Conservation (phyloP, 345 rosid genomes). For the Aethionema arabicum region DNA sequence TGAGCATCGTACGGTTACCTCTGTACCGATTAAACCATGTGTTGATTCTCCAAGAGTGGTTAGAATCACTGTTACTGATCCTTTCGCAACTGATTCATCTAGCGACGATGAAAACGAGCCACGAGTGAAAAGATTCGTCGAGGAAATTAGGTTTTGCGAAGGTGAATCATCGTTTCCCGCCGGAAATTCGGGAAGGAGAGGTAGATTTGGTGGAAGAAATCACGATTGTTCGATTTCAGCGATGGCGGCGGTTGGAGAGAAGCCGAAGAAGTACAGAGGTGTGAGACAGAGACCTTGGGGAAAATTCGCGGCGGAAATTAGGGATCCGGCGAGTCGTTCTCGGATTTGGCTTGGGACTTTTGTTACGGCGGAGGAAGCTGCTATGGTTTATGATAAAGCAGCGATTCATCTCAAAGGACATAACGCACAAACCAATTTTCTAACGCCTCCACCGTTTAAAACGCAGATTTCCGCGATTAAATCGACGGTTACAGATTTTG, state of each 20-base stretch:
- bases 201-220: background rate
- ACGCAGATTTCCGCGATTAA: background rate
- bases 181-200: conserved; percentile 5
- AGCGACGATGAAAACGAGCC: conserved; percentile 30
- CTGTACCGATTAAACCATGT: conserved; percentile 6
- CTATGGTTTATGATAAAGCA: conserved; percentile 63
- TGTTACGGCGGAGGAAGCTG: conserved; percentile 83
- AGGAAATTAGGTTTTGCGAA: conserved; percentile 27
- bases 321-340: conserved; percentile 73
- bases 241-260: background rate
- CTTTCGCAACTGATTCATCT: conserved; percentile 37
- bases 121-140: conserved; percentile 31
- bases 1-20: conserved; percentile 30
- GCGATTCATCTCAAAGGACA: conserved; percentile 65
- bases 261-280: conserved; percentile 41
- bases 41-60: conserved; percentile 24
- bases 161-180: background rate
- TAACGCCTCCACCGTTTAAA: conserved; percentile 37
- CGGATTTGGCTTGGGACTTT: conserved; percentile 92
- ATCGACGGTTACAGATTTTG: conserved; percentile 35
- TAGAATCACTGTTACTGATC: conserved; percentile 29
- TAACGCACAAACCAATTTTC: conserved; percentile 56
- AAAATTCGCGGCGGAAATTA: conserved; percentile 91
- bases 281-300: conserved; percentile 90
- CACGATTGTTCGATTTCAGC: too few relatives aligned